Percentiles rank a stretch among this genome's conserved stretches.
These are phyloP conservation scores for Rhodotorula sp. DNA, from an alignment of 1,284 basidiomycete genomes.

Conservation along the genomic window DNA sequence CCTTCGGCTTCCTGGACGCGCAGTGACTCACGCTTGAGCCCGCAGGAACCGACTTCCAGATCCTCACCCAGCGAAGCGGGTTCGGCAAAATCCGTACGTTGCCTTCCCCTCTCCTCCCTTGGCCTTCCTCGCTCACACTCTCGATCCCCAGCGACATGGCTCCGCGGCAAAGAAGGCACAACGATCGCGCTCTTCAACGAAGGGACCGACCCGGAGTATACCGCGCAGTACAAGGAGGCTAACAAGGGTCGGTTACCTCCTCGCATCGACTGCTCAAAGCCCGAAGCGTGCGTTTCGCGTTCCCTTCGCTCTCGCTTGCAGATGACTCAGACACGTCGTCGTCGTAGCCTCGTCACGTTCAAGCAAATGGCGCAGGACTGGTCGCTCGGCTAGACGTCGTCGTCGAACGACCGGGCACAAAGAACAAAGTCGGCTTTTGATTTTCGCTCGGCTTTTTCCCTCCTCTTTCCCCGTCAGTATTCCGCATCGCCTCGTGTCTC, in stretches of 20 bases:
- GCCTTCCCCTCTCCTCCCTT: not conserved
- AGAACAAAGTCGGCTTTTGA: too few relatives aligned
- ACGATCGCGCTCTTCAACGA: conserved; percentile 29
- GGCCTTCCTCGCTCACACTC: not conserved
- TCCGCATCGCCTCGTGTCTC: too few relatives aligned
- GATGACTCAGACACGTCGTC: rapidly evolving
- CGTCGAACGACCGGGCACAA: too few relatives aligned
- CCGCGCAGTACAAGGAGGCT: not conserved
- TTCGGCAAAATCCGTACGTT: conserved; percentile 33
- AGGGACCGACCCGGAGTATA: conserved; percentile 19
- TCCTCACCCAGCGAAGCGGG: conserved; percentile 24
- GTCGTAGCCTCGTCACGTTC: not conserved
- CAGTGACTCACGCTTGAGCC: not conserved
- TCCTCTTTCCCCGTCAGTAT: too few relatives aligned
- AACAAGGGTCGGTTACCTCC: conserved; percentile 19
- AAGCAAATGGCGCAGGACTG: conserved; percentile 3
- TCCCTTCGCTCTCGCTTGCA: not conserved
- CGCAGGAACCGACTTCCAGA: conserved; percentile 36
- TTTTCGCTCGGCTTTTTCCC: too few relatives aligned
- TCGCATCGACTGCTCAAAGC: conserved; percentile 9
- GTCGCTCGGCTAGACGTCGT: conserved; percentile 1
- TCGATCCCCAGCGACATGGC: conserved; percentile 20
- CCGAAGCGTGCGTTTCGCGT: conserved; percentile 7
- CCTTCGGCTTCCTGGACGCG: not conserved
- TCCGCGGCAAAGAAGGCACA: conserved; percentile 16